A percentile compares a stretch with the other conserved stretches of the same genome.
Evolutionary conservation across 352 stramenopile species (phyloP).

Genomic region (Phytophthora megakarya): DNA sequence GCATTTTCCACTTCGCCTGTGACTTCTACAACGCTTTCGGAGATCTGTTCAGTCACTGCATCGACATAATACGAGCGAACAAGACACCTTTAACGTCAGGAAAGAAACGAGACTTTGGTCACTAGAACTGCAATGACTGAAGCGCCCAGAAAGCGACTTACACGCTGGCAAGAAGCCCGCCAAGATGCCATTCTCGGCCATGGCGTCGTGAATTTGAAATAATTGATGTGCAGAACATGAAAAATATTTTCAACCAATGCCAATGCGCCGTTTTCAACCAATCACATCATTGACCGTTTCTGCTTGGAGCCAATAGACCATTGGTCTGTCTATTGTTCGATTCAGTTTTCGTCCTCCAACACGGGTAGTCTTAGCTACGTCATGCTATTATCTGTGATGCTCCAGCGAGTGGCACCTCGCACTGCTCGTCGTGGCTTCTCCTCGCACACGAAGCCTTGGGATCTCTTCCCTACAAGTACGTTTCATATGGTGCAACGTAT

Average conservation of each 20-base stretch:
- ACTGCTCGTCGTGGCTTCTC: slow-evolving; percentile 31
- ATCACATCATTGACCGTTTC: slow-evolving; percentile 3
- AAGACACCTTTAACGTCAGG: neutral
- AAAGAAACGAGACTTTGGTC: neutral
- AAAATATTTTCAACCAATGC: slow-evolving; percentile 7
- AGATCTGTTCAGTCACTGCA: slow-evolving; percentile 50
- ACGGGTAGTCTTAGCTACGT: slow-evolving; percentile 12
- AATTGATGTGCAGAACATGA: slow-evolving; percentile 19
- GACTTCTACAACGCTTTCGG: slow-evolving; percentile 55
- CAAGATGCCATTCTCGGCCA: slow-evolving; percentile 48
- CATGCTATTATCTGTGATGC: slow-evolving; percentile 26
- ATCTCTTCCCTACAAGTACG: slow-evolving; percentile 54
- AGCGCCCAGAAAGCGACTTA: slow-evolving; percentile 27
- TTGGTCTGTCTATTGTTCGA: slow-evolving; percentile 21
- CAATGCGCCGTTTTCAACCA: neutral
- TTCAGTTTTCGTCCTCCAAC: slow-evolving; percentile 23
- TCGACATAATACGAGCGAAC: neutral
- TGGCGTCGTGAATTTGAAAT: slow-evolving; percentile 18
- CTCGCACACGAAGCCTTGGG: slow-evolving; percentile 41
- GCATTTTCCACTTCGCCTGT: slow-evolving; percentile 72
- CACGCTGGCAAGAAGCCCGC: slow-evolving; percentile 57
- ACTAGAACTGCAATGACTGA: neutral
- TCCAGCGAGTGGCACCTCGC: slow-evolving; percentile 20
- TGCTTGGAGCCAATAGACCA: slow-evolving; percentile 5
- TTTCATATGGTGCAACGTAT: neutral